Evolutionary conservation across 2,329 filamentous ascomycete species (phyloP).

Genomic region (Emergomyces orientalis): DNA sequence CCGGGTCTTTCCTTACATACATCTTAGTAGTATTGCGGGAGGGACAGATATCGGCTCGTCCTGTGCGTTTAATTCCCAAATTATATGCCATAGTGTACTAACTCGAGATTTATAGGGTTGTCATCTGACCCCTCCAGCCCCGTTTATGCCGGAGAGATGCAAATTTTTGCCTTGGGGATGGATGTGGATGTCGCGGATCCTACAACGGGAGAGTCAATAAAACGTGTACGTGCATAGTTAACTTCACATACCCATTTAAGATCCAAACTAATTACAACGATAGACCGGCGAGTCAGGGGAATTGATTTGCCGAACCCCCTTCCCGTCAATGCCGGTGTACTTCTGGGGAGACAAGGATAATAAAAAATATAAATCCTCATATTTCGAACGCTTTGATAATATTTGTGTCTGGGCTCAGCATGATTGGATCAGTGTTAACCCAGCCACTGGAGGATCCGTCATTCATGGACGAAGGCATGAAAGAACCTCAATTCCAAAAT

Average conservation of each 20-base stretch:
- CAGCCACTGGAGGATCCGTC: slow-evolving; percentile 32
- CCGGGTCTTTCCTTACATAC: slow-evolving; percentile 30
- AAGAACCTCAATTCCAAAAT: not conserved
- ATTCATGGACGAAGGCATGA: slow-evolving; percentile 36
- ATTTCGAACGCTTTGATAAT: slow-evolving; percentile 37
- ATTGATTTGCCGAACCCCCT: slow-evolving; percentile 38
- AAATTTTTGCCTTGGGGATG: slow-evolving; percentile 38
- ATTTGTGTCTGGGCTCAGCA: slow-evolving; percentile 39
- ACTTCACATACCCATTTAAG: not conserved
- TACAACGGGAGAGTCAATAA: slow-evolving; percentile 28
- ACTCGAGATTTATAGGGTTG: slow-evolving; percentile 16
- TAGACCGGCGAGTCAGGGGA: slow-evolving; percentile 34
- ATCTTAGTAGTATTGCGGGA: slow-evolving; percentile 37
- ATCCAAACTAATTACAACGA: slow-evolving; percentile 7
- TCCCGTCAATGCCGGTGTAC: slow-evolving; percentile 39
- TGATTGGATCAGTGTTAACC: slow-evolving; percentile 39
- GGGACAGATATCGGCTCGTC: slow-evolving; percentile 42
- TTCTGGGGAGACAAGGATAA: slow-evolving; percentile 38
- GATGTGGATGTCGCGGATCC: slow-evolving; percentile 40
- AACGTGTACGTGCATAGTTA: slow-evolving; percentile 11
- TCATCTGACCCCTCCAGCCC: slow-evolving; percentile 37
- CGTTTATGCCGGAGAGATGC: slow-evolving; percentile 39
- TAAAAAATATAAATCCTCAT: slow-evolving; percentile 36
- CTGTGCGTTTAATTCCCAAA: slow-evolving; percentile 14
- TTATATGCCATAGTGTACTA: not conserved